These are phyloP conservation scores for Eleusine coracana DNA, from an alignment of 176 grass and related monocot genomes.

Conservation along the genomic window DNA sequence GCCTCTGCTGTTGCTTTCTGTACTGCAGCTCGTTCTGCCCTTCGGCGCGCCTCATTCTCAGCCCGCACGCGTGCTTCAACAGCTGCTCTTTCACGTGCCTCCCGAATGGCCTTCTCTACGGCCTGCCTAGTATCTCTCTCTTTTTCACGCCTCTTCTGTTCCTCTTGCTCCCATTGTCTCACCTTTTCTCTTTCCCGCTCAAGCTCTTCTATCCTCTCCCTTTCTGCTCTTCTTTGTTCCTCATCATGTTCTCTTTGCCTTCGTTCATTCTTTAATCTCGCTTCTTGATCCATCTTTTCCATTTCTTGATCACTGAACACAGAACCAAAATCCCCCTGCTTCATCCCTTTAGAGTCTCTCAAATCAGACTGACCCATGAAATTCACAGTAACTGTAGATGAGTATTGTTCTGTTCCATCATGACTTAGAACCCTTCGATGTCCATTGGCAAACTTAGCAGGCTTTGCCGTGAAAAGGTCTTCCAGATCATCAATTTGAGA, in stretches of 20 bases:
- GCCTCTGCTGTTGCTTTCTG: conserved; percentile 54
- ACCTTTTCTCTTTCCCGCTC: conserved; percentile 47
- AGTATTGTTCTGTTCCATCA: conserved; percentile 49
- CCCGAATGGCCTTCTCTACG: conserved; percentile 52
- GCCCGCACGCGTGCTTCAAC: conserved; percentile 48
- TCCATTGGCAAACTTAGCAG: conserved; percentile 46
- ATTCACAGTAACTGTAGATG: conserved; percentile 38
- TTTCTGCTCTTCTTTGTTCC: conserved; percentile 48
- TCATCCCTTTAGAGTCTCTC: conserved; percentile 28
- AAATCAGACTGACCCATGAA: conserved; percentile 45
- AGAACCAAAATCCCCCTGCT: conserved; percentile 29
- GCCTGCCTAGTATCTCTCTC: conserved; percentile 46
- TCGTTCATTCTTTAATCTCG: conserved; percentile 29
- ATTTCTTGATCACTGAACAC: conserved; percentile 22
- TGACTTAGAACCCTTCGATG: conserved; percentile 14
- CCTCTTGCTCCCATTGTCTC: conserved; percentile 42
- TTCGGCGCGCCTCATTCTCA: conserved; percentile 48
- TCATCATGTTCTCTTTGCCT: conserved; percentile 42
- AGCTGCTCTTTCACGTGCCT: conserved; percentile 55
- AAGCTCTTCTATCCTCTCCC: conserved; percentile 40
- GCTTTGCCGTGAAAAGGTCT: conserved; percentile 57
- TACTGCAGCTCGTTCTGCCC: conserved; percentile 53
- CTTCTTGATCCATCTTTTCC: conserved; percentile 32
- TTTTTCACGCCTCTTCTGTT: conserved; percentile 44
- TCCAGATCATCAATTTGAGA: conserved; percentile 63